These are phyloP conservation scores for Zea luxurians DNA, from an alignment of 176 grass and related monocot species.

Conservation along the genomic window DNA sequence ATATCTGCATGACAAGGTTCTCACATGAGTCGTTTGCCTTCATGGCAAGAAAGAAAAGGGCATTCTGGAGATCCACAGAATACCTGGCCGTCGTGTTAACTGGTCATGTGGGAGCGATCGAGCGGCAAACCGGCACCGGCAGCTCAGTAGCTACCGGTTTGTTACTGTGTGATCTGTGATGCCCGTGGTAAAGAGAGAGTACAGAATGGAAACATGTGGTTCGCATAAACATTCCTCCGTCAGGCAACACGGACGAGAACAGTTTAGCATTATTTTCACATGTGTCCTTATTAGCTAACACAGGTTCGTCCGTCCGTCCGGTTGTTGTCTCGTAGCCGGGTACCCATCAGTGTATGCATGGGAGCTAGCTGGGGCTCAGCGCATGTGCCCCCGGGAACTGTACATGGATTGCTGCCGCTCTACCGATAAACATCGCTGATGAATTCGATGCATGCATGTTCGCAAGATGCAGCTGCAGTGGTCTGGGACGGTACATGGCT, in stretches of 20 bases:
- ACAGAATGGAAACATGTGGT: conserved; percentile 2
- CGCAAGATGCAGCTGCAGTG: conserved; percentile 6
- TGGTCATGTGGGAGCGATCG: conserved; percentile 35
- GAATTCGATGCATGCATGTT: conserved; percentile 19
- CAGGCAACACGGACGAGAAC: not conserved
- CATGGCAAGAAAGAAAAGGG: conserved; percentile 57
- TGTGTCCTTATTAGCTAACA: not conserved
- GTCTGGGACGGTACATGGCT: conserved; percentile 1
- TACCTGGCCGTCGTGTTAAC: not conserved
- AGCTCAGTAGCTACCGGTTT: not conserved
- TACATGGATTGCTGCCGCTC: not conserved
- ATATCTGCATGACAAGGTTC: conserved; percentile 25
- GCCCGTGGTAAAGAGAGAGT: not conserved
- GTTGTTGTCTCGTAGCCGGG: not conserved
- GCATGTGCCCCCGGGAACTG: conserved; percentile 22
- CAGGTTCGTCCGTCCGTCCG: not conserved
- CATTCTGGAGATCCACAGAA: conserved; percentile 47
- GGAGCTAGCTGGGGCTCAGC: conserved; percentile 1
- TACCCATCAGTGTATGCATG: conserved; percentile 1
- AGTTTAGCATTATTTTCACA: conserved; percentile 16
- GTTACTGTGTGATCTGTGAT: conserved; percentile 8
- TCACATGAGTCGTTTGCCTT: conserved; percentile 41
- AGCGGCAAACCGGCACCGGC: not conserved
- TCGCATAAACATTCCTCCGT: not conserved
- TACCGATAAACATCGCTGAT: not conserved